phyloP scores from a whole-genome alignment of 2,329 filamentous ascomycete species.

The Ceratocystis variospora region DNA sequence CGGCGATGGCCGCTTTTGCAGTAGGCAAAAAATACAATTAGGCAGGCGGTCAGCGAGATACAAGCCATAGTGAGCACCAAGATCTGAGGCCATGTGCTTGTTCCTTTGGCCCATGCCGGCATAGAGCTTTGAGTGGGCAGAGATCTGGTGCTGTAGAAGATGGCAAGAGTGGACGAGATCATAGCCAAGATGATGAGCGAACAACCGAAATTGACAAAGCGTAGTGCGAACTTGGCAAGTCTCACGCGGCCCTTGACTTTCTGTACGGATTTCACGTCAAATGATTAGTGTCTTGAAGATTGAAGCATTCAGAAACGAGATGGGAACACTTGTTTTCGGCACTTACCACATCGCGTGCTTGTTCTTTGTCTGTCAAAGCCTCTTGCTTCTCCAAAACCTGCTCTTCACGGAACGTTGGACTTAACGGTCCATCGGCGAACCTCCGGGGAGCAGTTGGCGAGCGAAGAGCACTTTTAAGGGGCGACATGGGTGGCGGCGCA shows the following conservation, averaged over 20 bases:
- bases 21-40: slow-evolving; percentile 73
- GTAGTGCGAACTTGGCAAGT: slow-evolving; percentile 87
- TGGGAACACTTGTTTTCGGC: background rate
- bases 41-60: slow-evolving; percentile 64
- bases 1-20: slow-evolving; percentile 74
- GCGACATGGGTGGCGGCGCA: slow-evolving; percentile 59
- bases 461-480: slow-evolving; percentile 81
- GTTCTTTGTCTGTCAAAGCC: slow-evolving; percentile 65
- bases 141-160: slow-evolving; percentile 76
- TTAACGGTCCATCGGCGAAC: slow-evolving; percentile 58
- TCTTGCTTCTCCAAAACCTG: slow-evolving; percentile 76
- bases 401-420: slow-evolving; percentile 85
- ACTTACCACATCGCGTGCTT: slow-evolving; percentile 76
- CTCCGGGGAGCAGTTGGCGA: slow-evolving; percentile 66
- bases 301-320: background rate
- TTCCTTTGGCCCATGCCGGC: slow-evolving; percentile 69
- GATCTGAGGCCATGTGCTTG: slow-evolving; percentile 79
- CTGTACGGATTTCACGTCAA: slow-evolving; percentile 33
- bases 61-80: slow-evolving; percentile 65
- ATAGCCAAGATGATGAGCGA: slow-evolving; percentile 88
- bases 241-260: slow-evolving; percentile 86
- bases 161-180: slow-evolving; percentile 71
- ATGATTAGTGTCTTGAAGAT: background rate
- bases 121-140: slow-evolving; percentile 66
- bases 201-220: slow-evolving; percentile 92